Percentiles rank a stretch among this genome's conserved stretches.
phyloP scores from a whole-genome alignment of 768 basidiomycete species.

The Mycena olivaceomarginata region DNA sequence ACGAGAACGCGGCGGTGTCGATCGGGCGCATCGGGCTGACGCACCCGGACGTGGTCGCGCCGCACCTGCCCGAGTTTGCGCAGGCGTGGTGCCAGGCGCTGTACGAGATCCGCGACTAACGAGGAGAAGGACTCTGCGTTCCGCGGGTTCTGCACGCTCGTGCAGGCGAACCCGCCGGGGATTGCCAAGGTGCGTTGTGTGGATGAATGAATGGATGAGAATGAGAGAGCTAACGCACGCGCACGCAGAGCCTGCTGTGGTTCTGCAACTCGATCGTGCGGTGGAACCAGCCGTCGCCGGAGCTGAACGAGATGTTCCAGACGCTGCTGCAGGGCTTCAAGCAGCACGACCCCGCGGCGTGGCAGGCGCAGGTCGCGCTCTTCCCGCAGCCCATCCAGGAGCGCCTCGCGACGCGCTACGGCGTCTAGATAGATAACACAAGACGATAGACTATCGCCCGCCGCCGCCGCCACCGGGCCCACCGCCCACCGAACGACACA shows the following conservation, averaged over 20 bases:
- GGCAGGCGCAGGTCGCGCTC: slow-evolving; percentile 87
- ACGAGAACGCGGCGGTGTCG: slow-evolving; percentile 99
- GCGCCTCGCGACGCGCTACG: slow-evolving; percentile 90
- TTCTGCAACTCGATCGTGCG: slow-evolving; percentile 99
- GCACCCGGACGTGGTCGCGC: slow-evolving; percentile 92
- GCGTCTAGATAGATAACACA: slow-evolving; percentile 76
- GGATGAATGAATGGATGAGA: slow-evolving; percentile 28
- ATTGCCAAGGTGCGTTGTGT: slow-evolving; percentile 85
- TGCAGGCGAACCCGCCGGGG: slow-evolving; percentile 95
- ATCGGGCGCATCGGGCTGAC: slow-evolving; percentile 97
- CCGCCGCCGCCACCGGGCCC: not conserved
- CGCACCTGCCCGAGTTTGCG: slow-evolving; percentile 92
- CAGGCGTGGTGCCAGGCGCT: slow-evolving; percentile 98
- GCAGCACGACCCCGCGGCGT: slow-evolving; percentile 88
- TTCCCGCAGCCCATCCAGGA: slow-evolving; percentile 95
- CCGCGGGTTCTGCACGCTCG: slow-evolving; percentile 96
- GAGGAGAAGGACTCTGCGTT: slow-evolving; percentile 99
- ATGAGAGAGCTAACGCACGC: not conserved
- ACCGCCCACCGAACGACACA: slow-evolving; percentile 1
- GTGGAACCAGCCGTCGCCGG: slow-evolving; percentile 94
- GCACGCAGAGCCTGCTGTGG: slow-evolving; percentile 89
- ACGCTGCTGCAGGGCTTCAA: slow-evolving; percentile 93
- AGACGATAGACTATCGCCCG: slow-evolving; percentile 42
- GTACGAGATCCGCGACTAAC: slow-evolving; percentile 98
- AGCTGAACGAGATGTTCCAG: slow-evolving; percentile 96